A percentile compares a stretch with the other conserved stretches of the same genome.
Conservation (phyloP, 805 yeast species). For the Wickerhamomyces chaumierensis region DNA sequence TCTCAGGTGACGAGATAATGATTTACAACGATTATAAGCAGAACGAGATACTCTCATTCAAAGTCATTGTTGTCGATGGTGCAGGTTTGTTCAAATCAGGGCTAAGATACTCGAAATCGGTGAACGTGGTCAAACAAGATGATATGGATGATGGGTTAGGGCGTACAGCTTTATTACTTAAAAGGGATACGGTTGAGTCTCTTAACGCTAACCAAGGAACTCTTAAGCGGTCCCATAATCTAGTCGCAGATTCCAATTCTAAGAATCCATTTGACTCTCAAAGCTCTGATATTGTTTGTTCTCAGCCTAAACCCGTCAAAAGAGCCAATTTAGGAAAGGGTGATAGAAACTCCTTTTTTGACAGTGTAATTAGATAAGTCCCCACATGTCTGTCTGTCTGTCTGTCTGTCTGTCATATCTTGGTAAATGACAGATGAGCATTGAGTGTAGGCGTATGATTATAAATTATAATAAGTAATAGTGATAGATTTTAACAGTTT, state of each 20-base stretch:
- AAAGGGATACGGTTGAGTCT: neutral
- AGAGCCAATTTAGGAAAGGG: constrained; percentile 19
- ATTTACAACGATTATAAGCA: constrained; percentile 51
- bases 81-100: constrained; percentile 57
- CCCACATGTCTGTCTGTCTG: too few species aligned
- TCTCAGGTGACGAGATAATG: constrained; percentile 54
- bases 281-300: neutral
- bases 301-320: constrained; percentile 12
- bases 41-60: constrained; percentile 41
- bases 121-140: constrained; percentile 6
- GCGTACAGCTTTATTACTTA: constrained; percentile 2
- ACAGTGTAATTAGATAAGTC: too few species aligned
- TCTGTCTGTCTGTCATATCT: too few species aligned
- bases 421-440: too few species aligned
- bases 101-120: constrained; percentile 2
- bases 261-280: neutral
- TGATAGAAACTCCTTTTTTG: constrained; percentile 16
- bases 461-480: too few species aligned
- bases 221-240: too few species aligned
- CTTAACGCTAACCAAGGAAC: neutral
- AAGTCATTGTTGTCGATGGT: constrained; percentile 40
- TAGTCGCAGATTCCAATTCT: too few species aligned
- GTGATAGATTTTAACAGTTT: too few species aligned
- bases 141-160: constrained; percentile 6
- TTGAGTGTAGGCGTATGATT: too few species aligned